A percentile compares a stretch with the other conserved stretches of the same genome.
Conservation (phyloP, 306 rosid species). For the Dryas drummondii region DNA sequence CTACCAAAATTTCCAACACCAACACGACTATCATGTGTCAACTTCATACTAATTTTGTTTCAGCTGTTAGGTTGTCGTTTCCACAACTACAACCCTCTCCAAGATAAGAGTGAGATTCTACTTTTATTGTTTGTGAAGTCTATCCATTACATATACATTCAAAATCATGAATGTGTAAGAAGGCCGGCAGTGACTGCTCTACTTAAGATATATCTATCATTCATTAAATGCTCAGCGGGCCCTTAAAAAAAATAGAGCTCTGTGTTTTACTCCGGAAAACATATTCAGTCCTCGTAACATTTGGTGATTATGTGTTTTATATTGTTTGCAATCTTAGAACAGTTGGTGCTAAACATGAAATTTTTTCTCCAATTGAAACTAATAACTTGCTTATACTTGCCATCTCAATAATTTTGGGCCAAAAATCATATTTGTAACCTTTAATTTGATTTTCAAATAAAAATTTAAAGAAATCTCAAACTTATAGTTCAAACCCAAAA, state of each 20-base stretch:
- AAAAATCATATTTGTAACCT: too few species aligned
- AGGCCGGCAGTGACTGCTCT: slow-evolving; percentile 7
- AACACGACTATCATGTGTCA: not conserved
- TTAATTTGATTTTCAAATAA: too few species aligned
- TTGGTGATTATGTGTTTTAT: too few species aligned
- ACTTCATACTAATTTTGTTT: not conserved
- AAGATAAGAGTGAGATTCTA: not conserved
- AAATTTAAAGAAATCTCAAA: too few species aligned
- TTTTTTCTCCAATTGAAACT: too few species aligned
- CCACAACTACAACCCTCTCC: not conserved
- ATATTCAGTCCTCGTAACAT: too few species aligned
- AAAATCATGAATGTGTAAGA: not conserved
- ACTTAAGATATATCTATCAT: slow-evolving; percentile 1
- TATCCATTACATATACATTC: not conserved
- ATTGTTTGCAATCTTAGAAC: too few species aligned
- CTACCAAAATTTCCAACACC: not conserved
- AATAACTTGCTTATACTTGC: too few species aligned
- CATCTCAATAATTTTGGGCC: too few species aligned
- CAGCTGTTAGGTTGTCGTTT: not conserved
- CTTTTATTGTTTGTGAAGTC: not conserved
- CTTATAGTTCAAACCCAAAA: too few species aligned
- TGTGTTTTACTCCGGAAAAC: too few species aligned
- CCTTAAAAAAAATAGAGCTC: not conserved
- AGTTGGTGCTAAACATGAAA: too few species aligned
- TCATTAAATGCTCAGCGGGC: not conserved